Percentiles rank a stretch among this genome's conserved stretches.
These are phyloP conservation scores for Ophiocytium majus DNA, from an alignment of 352 stramenopile genomes.

Conservation along the genomic window DNA sequence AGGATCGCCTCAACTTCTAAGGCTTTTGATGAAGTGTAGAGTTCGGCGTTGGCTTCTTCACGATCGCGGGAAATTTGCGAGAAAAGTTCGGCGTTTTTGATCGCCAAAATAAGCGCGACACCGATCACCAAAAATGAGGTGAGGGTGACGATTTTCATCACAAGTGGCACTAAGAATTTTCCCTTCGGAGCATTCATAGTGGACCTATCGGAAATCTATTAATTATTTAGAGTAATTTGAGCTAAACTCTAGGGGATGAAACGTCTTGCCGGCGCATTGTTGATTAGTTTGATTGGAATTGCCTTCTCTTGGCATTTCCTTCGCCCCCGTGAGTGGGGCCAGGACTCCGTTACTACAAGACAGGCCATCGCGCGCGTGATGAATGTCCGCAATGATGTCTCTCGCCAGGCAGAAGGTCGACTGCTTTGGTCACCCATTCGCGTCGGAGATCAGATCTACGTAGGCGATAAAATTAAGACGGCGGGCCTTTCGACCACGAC, in stretches of 20 bases:
- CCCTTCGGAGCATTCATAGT: not conserved
- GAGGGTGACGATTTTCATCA: not conserved
- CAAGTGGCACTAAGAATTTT: not conserved
- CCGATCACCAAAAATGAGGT: not conserved
- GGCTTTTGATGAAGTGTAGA: not conserved
- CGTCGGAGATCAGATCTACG: not conserved
- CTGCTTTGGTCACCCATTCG: constrained; percentile 7
- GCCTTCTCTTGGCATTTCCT: not conserved
- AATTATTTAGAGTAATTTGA: not conserved
- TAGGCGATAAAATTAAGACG: not conserved
- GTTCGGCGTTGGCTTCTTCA: constrained; percentile 1
- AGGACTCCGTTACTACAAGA: not conserved
- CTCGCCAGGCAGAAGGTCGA: constrained; percentile 11
- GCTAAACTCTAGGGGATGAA: not conserved
- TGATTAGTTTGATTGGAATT: not conserved
- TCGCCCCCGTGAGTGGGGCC: not conserved
- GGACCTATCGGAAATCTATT: not conserved
- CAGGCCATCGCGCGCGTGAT: not conserved
- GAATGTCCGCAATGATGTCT: not conserved
- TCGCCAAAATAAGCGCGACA: not conserved
- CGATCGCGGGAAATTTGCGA: constrained; percentile 10
- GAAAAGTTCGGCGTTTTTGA: not conserved
- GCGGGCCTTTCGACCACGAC: constrained; percentile 1
- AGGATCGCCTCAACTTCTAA: not conserved
- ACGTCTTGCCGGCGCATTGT: not conserved